These are phyloP conservation scores for Aspergillus jensenii DNA, from an alignment of 2,329 filamentous ascomycete genomes.

Conservation along the genomic window DNA sequence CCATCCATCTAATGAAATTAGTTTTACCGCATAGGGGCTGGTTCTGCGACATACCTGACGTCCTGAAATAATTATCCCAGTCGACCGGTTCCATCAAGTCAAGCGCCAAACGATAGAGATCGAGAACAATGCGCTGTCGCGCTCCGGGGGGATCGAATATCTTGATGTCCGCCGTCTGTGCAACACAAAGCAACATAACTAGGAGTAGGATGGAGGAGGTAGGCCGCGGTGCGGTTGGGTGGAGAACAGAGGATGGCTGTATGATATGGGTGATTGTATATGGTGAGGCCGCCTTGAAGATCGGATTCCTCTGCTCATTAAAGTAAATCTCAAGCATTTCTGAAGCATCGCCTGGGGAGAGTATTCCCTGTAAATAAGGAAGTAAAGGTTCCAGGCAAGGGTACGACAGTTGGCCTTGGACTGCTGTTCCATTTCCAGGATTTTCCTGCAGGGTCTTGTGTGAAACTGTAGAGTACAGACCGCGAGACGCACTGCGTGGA, in stretches of 20 bases:
- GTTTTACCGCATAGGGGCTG: neutral
- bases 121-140: conserved; percentile 7
- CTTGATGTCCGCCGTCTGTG: conserved; percentile 9
- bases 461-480: conserved; percentile 1
- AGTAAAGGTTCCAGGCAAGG: conserved; percentile 4
- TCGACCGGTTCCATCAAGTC: conserved; percentile 9
- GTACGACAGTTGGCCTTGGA: neutral
- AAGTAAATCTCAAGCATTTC: conserved; percentile 13
- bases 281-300: conserved; percentile 9
- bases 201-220: conserved; percentile 7
- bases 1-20: conserved; percentile 6
- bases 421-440: neutral
- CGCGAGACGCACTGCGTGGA: neutral
- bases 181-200: conserved; percentile 10
- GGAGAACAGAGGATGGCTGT: conserved; percentile 7
- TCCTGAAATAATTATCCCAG: conserved; percentile 10
- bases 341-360: conserved; percentile 1
- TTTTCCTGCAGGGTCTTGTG: neutral
- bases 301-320: conserved; percentile 10
- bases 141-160: conserved; percentile 8
- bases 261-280: conserved; percentile 6
- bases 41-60: conserved; percentile 2
- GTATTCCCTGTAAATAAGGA: conserved; percentile 1
- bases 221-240: conserved; percentile 6
- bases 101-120: conserved; percentile 6